phyloP scores from a whole-genome alignment of 371 early-diverging fungal genomes.

The Mucor racemosus region DNA sequence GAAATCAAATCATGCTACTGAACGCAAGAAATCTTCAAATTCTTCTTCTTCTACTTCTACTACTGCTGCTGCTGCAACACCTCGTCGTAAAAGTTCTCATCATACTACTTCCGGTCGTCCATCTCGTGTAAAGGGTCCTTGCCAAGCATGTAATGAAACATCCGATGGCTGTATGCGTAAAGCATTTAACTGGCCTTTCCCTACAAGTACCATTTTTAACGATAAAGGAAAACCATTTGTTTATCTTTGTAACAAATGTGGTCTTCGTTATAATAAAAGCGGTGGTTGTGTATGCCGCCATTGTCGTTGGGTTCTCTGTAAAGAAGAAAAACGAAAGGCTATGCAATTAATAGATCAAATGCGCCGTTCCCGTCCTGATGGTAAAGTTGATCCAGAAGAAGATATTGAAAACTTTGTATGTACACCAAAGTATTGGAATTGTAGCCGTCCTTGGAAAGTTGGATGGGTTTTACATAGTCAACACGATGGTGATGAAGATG shows the following conservation, averaged over 20 bases:
- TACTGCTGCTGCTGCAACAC: background rate
- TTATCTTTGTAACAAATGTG: constrained; percentile 57
- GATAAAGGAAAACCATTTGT: constrained; percentile 54
- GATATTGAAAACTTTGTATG: constrained; percentile 53
- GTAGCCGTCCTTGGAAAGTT: constrained; percentile 51
- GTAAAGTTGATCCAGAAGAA: constrained; percentile 44
- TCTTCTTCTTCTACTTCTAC: background rate
- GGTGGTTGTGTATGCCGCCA: constrained; percentile 49
- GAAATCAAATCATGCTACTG: background rate
- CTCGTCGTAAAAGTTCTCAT: constrained; percentile 1
- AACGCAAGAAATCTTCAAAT: constrained; percentile 2
- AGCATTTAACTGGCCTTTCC: constrained; percentile 56
- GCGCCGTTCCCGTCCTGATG: constrained; percentile 46
- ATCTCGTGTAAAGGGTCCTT: constrained; percentile 49
- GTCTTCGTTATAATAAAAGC: constrained; percentile 53
- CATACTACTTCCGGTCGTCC: constrained; percentile 32
- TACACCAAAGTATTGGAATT: constrained; percentile 52
- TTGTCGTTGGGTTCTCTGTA: constrained; percentile 57
- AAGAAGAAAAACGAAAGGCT: constrained; percentile 56
- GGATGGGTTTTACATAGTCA: constrained; percentile 50
- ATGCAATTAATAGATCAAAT: constrained; percentile 48
- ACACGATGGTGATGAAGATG: constrained; percentile 28
- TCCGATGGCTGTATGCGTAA: constrained; percentile 59
- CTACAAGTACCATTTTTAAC: constrained; percentile 32
- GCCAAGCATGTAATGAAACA: constrained; percentile 51